Conservation (phyloP, 2,329 filamentous ascomycete species). For the Aspergillus ustus region DNA sequence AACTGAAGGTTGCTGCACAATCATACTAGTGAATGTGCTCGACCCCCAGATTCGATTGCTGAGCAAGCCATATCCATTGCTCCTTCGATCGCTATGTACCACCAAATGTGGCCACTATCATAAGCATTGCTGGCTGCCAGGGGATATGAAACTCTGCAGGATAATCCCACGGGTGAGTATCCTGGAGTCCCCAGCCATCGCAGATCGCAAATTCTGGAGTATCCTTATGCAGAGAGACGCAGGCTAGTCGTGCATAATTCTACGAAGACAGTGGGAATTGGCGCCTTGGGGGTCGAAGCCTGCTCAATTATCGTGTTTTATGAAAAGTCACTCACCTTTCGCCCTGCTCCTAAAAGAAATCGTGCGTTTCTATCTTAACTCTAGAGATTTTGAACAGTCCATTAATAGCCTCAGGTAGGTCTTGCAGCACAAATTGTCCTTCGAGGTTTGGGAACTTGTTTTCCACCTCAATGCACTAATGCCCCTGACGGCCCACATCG, state of each 20-base stretch:
- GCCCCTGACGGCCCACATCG: constrained; percentile 48
- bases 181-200: constrained; percentile 31
- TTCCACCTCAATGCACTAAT: constrained; percentile 43
- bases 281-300: constrained; percentile 29
- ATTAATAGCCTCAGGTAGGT: constrained; percentile 39
- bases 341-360: background rate
- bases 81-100: constrained; percentile 1
- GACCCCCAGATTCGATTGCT: background rate
- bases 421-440: constrained; percentile 47
- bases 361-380: constrained; percentile 27
- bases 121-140: constrained; percentile 25
- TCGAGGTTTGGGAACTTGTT: constrained; percentile 37
- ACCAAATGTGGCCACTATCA: constrained; percentile 25
- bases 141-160: constrained; percentile 34
- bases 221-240: constrained; percentile 32
- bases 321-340: background rate
- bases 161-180: constrained; percentile 53
- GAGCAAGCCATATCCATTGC: constrained; percentile 9
- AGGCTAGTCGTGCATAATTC: constrained; percentile 36
- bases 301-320: constrained; percentile 11
- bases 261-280: constrained; percentile 35
- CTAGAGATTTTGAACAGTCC: constrained; percentile 32
- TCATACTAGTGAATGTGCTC: constrained; percentile 6
- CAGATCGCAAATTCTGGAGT: constrained; percentile 34
- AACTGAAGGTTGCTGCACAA: background rate